A percentile compares a stretch with the other conserved stretches of the same genome.
These are phyloP conservation scores for Populus euphratica DNA, from an alignment of 345 rosid species.

Conservation along the genomic window DNA sequence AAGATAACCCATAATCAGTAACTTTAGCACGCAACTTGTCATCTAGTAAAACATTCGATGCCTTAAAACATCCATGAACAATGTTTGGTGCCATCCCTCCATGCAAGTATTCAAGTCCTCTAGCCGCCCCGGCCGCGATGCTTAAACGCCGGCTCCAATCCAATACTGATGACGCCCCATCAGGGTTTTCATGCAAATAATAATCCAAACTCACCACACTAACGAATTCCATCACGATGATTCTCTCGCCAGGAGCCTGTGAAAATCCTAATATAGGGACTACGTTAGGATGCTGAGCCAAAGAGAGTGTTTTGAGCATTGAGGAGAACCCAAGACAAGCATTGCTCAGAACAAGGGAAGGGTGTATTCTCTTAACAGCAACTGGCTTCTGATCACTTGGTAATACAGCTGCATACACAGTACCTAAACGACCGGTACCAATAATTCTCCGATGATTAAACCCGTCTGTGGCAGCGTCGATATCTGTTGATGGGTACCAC, in stretches of 20 bases:
- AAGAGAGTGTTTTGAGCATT: conserved; percentile 55
- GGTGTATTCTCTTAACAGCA: conserved; percentile 72
- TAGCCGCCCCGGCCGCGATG: conserved; percentile 65
- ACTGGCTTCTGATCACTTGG: conserved; percentile 37
- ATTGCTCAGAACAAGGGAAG: conserved; percentile 61
- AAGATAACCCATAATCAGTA: conserved; percentile 67
- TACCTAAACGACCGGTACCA: conserved; percentile 63
- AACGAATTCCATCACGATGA: conserved; percentile 53
- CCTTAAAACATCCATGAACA: conserved; percentile 63
- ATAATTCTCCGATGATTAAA: conserved; percentile 54
- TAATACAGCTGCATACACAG: conserved; percentile 56
- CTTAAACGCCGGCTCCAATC: conserved; percentile 62
- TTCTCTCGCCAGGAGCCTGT: conserved; percentile 87
- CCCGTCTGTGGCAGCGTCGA: conserved; percentile 70
- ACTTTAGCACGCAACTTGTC: conserved; percentile 42
- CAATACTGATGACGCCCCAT: conserved; percentile 37
- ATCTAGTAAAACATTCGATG: conserved; percentile 66
- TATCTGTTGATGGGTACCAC: conserved; percentile 49
- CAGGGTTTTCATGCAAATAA: conserved; percentile 49
- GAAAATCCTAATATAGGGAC: conserved; percentile 64
- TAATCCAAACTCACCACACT: conserved; percentile 45
- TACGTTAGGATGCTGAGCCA: conserved; percentile 58
- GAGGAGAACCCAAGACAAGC: conserved; percentile 65
- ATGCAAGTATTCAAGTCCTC: conserved; percentile 70
- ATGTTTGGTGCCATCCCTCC: conserved; percentile 42